These are phyloP conservation scores for Hanseniaspora nectarophila DNA, from an alignment of 805 yeast genomes.

Conservation along the genomic window DNA sequence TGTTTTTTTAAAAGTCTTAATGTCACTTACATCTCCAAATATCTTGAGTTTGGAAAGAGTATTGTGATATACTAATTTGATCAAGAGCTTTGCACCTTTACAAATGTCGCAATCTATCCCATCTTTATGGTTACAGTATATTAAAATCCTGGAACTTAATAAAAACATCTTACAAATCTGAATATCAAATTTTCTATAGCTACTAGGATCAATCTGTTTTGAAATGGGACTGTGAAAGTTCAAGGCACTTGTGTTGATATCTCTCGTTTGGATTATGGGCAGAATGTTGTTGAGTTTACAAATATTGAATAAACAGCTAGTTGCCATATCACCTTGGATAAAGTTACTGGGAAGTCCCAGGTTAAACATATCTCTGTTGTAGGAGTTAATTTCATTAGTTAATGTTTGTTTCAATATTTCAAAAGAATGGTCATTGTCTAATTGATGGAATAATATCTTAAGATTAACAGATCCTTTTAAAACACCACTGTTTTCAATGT, in stretches of 20 bases:
- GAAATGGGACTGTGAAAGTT: neutral
- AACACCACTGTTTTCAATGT: constrained; percentile 13
- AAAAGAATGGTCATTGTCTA: neutral
- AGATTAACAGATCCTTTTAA: constrained; percentile 8
- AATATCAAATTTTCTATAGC: constrained; percentile 71
- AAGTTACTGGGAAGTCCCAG: neutral
- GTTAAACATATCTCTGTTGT: neutral
- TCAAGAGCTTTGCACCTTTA: neutral
- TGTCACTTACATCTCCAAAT: constrained; percentile 1
- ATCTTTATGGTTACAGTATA: constrained; percentile 47
- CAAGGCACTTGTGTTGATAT: no score
- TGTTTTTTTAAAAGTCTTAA: constrained; percentile 16
- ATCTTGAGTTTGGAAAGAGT: neutral
- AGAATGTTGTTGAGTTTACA: constrained; percentile 1
- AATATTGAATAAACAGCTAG: neutral
- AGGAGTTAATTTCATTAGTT: neutral
- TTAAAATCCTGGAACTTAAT: constrained; percentile 57
- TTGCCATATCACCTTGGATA: neutral
- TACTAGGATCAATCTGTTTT: constrained; percentile 40
- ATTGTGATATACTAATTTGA: constrained; percentile 5
- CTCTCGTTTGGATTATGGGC: neutral
- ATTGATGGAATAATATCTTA: neutral
- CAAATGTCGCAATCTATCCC: constrained; percentile 16
- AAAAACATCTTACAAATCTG: constrained; percentile 69
- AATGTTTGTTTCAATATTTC: neutral